Evolutionary conservation across 2,329 filamentous ascomycete genomes (phyloP).

Genomic region (Dryadomyces quercus-mongolicae): DNA sequence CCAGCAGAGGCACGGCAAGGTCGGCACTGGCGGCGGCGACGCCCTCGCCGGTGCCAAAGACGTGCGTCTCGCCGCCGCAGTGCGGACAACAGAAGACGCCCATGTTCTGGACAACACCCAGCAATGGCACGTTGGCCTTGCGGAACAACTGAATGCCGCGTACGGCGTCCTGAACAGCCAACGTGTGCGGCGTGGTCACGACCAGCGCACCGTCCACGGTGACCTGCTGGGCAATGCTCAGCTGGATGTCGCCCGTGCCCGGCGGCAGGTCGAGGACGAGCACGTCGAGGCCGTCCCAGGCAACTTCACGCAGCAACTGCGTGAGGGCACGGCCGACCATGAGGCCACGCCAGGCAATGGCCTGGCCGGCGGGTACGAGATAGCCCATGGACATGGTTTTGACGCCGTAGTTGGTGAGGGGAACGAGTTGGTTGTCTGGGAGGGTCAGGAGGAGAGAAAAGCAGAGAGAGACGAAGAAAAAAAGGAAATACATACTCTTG

Average conservation of each 20-base stretch:
- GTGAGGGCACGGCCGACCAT: slow-evolving; percentile 98
- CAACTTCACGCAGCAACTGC: slow-evolving; percentile 87
- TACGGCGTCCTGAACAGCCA: slow-evolving; percentile 82
- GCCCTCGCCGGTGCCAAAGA: slow-evolving; percentile 59
- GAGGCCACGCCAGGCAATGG: slow-evolving; percentile 87
- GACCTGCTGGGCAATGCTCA: slow-evolving; percentile 94
- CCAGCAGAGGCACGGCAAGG: slow-evolving; percentile 53
- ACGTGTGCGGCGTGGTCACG: slow-evolving; percentile 85
- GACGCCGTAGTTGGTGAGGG: slow-evolving; percentile 85
- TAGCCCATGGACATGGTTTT: slow-evolving; percentile 99
- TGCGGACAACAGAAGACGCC: slow-evolving; percentile 69
- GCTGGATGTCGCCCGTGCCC: slow-evolving; percentile 87
- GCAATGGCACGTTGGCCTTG: slow-evolving; percentile 65
- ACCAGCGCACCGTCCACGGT: slow-evolving; percentile 79
- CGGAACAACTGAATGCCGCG: slow-evolving; percentile 90
- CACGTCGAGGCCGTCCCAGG: slow-evolving; percentile 82
- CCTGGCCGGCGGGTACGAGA: slow-evolving; percentile 64
- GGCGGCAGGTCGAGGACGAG: slow-evolving; percentile 86
- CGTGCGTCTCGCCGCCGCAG: slow-evolving; percentile 60
- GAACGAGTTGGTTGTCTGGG: slow-evolving; percentile 63
- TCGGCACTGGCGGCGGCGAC: slow-evolving; percentile 55
- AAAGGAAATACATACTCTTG: slow-evolving; percentile 13
- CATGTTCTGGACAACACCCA: slow-evolving; percentile 92
- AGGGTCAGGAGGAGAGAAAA: not conserved
- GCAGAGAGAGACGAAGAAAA: not conserved